phyloP scores from a whole-genome alignment of 495 filamentous ascomycete genomes.

The Xylaria cubensis region DNA sequence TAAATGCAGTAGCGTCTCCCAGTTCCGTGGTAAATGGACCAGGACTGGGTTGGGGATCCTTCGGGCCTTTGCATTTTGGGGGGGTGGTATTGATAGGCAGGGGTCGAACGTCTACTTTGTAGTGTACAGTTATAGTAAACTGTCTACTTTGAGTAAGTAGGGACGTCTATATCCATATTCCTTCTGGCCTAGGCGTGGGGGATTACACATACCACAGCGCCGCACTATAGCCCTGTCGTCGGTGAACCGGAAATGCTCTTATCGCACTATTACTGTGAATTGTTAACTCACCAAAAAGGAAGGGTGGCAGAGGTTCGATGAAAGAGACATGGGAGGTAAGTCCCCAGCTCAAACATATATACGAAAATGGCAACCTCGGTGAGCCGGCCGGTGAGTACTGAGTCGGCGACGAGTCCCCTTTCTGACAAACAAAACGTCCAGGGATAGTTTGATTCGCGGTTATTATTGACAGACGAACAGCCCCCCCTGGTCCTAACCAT shows the following conservation, averaged over 20 bases:
- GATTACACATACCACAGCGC: background rate
- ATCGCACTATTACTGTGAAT: background rate
- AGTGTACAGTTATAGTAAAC: background rate
- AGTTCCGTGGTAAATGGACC: conserved; percentile 17
- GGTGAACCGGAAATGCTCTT: background rate
- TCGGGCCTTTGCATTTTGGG: background rate
- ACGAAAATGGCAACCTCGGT: conserved; percentile 17
- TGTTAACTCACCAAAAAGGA: background rate
- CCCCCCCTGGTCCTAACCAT: background rate
- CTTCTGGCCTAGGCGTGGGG: conserved; percentile 11
- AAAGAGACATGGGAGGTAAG: conserved; percentile 7
- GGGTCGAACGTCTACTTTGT: background rate
- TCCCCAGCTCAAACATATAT: background rate
- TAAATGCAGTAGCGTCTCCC: conserved; percentile 21
- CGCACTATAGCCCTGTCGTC: background rate
- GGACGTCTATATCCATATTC: background rate
- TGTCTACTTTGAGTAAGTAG: background rate
- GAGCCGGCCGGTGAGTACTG: background rate
- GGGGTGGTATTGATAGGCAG: background rate
- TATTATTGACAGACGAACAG: background rate
- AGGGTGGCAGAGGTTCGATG: conserved; percentile 4
- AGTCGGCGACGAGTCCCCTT: conserved; percentile 9
- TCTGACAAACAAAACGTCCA: conserved; percentile 12
- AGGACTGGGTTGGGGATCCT: conserved; percentile 19
- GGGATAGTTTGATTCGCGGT: conserved; percentile 1